Evolutionary conservation across 1,139 yeast species (phyloP).

Genomic region (Candida tunisiensis): DNA sequence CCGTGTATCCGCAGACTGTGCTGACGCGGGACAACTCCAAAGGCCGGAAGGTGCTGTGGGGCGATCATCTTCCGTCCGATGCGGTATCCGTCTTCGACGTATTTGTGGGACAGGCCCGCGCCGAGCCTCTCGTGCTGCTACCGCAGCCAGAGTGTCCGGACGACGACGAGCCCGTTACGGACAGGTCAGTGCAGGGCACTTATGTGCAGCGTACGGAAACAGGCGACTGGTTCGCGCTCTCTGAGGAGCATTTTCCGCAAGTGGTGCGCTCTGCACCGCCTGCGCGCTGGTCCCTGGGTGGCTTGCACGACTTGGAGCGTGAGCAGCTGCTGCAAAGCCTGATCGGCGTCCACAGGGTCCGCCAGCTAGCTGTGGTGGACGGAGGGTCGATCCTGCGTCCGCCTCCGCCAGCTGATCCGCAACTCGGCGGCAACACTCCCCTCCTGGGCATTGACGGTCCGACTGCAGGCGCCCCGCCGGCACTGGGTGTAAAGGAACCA

Average conservation of each 20-base stretch:
- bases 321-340: neutral
- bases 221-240: slow-evolving; percentile 80
- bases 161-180: too few species aligned
- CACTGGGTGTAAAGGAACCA: too few species aligned
- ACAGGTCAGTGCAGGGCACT: slow-evolving; percentile 22
- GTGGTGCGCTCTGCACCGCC: slow-evolving; percentile 63
- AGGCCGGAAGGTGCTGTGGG: slow-evolving; percentile 62
- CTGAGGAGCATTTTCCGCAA: slow-evolving; percentile 61
- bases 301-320: neutral
- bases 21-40: too few species aligned
- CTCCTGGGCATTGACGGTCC: slow-evolving; percentile 1
- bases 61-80: slow-evolving; percentile 38
- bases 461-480: too few species aligned
- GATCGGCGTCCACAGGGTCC: neutral
- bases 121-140: slow-evolving; percentile 16
- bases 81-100: slow-evolving; percentile 65
- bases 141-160: slow-evolving; percentile 20
- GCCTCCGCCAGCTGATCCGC: neutral
- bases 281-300: slow-evolving; percentile 17
- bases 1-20: too few species aligned
- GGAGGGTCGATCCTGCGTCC: neutral
- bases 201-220: slow-evolving; percentile 49
- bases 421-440: neutral
- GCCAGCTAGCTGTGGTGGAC: too few species aligned
- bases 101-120: slow-evolving; percentile 14